Evolutionary conservation across 495 filamentous ascomycete genomes (phyloP).

Genomic region (Penicillium nucicola): DNA sequence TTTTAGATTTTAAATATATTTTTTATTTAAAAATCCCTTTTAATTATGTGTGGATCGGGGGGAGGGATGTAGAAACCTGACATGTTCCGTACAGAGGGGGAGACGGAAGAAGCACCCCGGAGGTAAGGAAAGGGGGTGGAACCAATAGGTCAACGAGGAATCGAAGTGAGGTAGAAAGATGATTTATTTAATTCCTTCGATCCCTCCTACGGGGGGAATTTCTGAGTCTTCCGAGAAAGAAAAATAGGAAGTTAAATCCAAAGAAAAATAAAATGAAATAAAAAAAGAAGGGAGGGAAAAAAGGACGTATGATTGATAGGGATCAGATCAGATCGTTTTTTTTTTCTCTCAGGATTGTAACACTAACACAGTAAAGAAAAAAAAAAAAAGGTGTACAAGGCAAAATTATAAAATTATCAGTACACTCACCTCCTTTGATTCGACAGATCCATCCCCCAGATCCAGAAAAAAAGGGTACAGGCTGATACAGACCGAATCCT

Average conservation of each 20-base stretch:
- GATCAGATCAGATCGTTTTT: constrained; percentile 15
- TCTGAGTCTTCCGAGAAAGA: constrained; percentile 8
- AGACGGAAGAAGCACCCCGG: constrained; percentile 19
- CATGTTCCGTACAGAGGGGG: constrained; percentile 13
- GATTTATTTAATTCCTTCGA: background rate
- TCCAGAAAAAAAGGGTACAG: constrained; percentile 10
- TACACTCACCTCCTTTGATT: constrained; percentile 10
- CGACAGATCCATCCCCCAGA: constrained; percentile 15
- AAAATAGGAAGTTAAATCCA: no score
- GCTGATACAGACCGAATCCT: constrained; percentile 11
- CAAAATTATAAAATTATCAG: constrained; percentile 4
- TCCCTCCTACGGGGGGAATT: constrained; percentile 9
- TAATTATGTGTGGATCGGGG: constrained; percentile 7
- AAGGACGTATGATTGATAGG: background rate
- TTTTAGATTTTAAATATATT: constrained; percentile 18
- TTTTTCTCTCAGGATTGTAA: no score
- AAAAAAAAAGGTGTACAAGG: background rate
- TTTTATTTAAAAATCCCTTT: constrained; percentile 13
- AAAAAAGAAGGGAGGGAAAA: background rate
- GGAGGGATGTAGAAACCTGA: constrained; percentile 7
- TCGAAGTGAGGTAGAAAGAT: constrained; percentile 8
- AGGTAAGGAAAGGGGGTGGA: constrained; percentile 30
- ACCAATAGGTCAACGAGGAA: constrained; percentile 20
- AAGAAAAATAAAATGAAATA: no score
- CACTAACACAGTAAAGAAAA: background rate